Evolutionary conservation across 164 flowering plant genomes (phyloP).

Genomic region (Macadamia tetraphylla): DNA sequence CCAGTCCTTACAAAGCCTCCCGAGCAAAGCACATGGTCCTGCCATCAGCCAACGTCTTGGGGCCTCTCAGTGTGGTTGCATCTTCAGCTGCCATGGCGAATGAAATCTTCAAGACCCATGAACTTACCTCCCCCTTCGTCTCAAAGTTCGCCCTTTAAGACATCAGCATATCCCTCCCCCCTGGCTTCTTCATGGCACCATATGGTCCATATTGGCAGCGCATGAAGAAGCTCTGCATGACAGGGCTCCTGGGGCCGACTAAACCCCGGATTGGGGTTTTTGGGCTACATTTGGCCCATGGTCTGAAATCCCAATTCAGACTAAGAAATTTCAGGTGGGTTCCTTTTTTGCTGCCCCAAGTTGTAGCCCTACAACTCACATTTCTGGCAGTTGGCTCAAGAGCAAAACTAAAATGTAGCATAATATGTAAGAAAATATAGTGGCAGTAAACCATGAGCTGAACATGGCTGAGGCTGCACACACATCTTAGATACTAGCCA

Average conservation of each 20-base stretch:
- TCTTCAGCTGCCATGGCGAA: constrained; percentile 36
- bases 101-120: not conserved
- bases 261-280: no score
- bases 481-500: no score
- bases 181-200: not conserved
- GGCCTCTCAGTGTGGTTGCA: constrained; percentile 25
- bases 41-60: constrained; percentile 31
- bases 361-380: no score
- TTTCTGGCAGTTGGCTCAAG: no score
- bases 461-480: no score
- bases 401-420: no score
- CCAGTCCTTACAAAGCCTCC: constrained; percentile 35
- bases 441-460: no score
- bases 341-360: no score
- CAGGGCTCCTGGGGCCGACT: not conserved
- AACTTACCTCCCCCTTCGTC: not conserved
- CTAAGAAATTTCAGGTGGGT: no score
- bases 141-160: not conserved
- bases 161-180: not conserved
- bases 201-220: not conserved
- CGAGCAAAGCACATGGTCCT: constrained; percentile 29
- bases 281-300: no score
- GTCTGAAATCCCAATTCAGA: no score
- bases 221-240: not conserved
- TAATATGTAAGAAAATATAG: no score